These are phyloP conservation scores for Haematococcus sp. DNA, from an alignment of 139 green algal genomes.

Conservation along the genomic window DNA sequence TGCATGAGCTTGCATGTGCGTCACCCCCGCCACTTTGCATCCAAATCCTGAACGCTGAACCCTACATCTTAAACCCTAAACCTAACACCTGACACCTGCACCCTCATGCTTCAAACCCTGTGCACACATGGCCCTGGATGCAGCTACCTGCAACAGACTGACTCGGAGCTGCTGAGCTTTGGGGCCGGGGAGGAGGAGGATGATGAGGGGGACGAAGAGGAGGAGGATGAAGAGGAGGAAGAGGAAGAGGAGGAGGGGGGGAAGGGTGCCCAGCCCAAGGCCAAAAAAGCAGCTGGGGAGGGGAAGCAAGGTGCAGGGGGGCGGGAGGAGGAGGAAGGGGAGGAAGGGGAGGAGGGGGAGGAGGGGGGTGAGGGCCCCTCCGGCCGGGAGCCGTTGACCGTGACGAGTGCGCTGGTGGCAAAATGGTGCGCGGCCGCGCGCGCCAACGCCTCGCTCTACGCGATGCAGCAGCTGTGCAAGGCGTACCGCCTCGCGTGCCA, in stretches of 20 bases:
- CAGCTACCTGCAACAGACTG: conserved; percentile 63
- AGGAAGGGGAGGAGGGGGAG: conserved; percentile 14
- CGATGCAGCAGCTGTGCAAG: conserved; percentile 63
- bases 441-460: conserved; percentile 39
- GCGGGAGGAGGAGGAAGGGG: conserved; percentile 15
- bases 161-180: conserved; percentile 89
- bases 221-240: conserved; percentile 38
- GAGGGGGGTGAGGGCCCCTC: conserved; percentile 5
- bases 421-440: conserved; percentile 60
- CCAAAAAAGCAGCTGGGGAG: conserved; percentile 19
- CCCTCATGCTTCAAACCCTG: no score
- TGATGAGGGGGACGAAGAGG: conserved; percentile 43
- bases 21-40: no score
- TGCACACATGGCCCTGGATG: no score
- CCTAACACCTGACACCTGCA: no score
- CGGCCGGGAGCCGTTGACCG: background rate
- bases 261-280: conserved; percentile 15
- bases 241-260: conserved; percentile 49
- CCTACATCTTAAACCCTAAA: no score
- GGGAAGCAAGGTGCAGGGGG: background rate
- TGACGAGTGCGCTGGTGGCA: conserved; percentile 74
- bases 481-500: conserved; percentile 86
- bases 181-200: conserved; percentile 56
- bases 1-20: no score
- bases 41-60: no score